phyloP scores from a whole-genome alignment of 2,329 filamentous ascomycete species.

The Pseudonectria buxi region DNA sequence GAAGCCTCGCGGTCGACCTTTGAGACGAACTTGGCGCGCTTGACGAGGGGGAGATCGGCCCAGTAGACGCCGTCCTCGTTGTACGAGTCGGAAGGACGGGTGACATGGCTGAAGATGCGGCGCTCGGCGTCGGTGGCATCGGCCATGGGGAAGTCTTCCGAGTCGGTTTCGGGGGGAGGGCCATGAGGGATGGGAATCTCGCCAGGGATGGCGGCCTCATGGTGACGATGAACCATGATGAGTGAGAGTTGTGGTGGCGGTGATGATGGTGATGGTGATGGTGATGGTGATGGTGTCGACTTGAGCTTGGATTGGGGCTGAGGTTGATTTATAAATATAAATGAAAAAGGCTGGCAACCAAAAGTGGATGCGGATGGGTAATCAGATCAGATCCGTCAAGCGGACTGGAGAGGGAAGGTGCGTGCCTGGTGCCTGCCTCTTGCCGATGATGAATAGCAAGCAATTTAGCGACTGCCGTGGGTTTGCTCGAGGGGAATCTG shows the following conservation, averaged over 20 bases:
- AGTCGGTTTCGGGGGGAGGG: conserved; percentile 40
- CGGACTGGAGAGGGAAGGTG: no score
- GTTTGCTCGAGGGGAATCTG: no score
- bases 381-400: no score
- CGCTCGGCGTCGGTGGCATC: conserved; percentile 44
- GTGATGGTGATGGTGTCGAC: no score
- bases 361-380: no score
- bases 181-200: conserved; percentile 50
- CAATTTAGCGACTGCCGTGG: no score
- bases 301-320: no score
- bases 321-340: no score
- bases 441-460: no score
- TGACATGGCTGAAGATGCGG: conserved; percentile 67
- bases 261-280: background rate
- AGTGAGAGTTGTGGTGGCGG: background rate
- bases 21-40: conserved; percentile 70
- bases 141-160: conserved; percentile 36
- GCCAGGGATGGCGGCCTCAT: conserved; percentile 37
- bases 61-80: conserved; percentile 80
- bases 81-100: conserved; percentile 85
- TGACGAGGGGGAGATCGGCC: conserved; percentile 70
- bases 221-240: conserved; percentile 23
- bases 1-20: conserved; percentile 67
- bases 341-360: no score
- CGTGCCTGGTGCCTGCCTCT: no score